Base-by-base conservation (phyloP, 2,329 filamentous ascomycete species). In the Colletotrichum camelliae region DNA sequence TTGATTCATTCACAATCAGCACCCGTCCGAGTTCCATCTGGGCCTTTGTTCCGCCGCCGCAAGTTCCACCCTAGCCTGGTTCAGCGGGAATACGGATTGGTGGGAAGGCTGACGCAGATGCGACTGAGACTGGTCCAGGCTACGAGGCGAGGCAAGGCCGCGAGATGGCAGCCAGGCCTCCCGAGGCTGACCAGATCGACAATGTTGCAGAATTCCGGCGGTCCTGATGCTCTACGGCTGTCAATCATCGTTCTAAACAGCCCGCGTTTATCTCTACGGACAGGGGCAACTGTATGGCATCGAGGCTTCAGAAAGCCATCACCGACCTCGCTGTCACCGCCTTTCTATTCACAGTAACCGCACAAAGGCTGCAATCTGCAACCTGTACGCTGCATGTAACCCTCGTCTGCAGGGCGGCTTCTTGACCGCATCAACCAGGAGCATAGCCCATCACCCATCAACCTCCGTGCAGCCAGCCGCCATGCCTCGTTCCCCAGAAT, bases 241-340 rank as follows among this genome's bases (percentile, higher is more conserved):
- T 29, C 21, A 15, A 16, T 2, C 16, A 8, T 27, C 15, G 8
- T 4, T 18, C 4, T 43, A 0, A 5, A n/a, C 16, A n/a, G 21
- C 21, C 21, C 21, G 39, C 39, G 39, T 29, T 29, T 29, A 8
- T 18, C 18, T n/a, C 39, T 5, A 43, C 18, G 2, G 21, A 21
- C 21, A 21, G 21, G 21, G 21, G 21, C 21, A 16, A 8, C 18
- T 43, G 16, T n/a, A 13, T 37, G 16, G 9, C 12, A 21, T 24
- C n/a, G 1, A 7, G 5, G 33, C 15, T n/a, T 39, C n/a, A 64
- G n/a, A 64, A 5, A 13, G 16, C 29, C 31, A 60, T n/a, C 57
- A n/a, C 4, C 31, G 27, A 15, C 4, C 18, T 82, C 80, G 79
- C 82, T 80, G 82, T 75, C 77, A 80, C 77, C 68, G 76, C 78